These are phyloP conservation scores for Tieghemiomyces parasiticus DNA, from an alignment of 192 early-diverging fungal species.

Conservation along the genomic window DNA sequence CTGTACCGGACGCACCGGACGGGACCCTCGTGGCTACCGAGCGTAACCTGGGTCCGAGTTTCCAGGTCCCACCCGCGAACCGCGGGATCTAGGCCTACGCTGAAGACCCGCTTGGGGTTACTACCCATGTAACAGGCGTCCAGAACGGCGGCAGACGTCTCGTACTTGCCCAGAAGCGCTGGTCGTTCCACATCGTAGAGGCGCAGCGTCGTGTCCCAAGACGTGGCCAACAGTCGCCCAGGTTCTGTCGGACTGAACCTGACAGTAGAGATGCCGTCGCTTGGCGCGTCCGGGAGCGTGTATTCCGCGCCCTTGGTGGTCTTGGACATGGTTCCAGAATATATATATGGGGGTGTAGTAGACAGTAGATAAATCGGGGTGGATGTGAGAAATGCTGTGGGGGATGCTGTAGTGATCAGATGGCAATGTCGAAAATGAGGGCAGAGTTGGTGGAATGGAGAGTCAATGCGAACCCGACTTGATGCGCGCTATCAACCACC, in stretches of 20 bases:
- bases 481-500: too few species aligned
- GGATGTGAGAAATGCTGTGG: too few species aligned
- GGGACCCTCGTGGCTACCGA: slow-evolving; percentile 72
- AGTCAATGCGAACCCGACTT: too few species aligned
- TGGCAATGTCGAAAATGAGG: too few species aligned
- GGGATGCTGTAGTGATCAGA: too few species aligned
- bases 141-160: slow-evolving; percentile 58
- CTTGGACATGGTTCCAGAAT: too few species aligned
- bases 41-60: slow-evolving; percentile 30
- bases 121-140: slow-evolving; percentile 53
- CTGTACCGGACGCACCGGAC: slow-evolving; percentile 52
- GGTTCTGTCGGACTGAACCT: slow-evolving; percentile 53
- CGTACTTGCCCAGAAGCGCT: slow-evolving; percentile 33
- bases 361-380: too few species aligned
- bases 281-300: slow-evolving; percentile 67
- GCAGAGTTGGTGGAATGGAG: too few species aligned
- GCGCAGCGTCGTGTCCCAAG: slow-evolving; percentile 83
- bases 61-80: slow-evolving; percentile 54
- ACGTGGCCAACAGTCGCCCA: slow-evolving; percentile 54
- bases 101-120: slow-evolving; percentile 30
- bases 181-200: slow-evolving; percentile 68
- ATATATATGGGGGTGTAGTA: too few species aligned
- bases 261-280: slow-evolving; percentile 70
- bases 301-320: too few species aligned
- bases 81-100: slow-evolving; percentile 60